Base-by-base conservation (phyloP, 2,329 filamentous ascomycete genomes). In the Diaporthe sp. region DNA sequence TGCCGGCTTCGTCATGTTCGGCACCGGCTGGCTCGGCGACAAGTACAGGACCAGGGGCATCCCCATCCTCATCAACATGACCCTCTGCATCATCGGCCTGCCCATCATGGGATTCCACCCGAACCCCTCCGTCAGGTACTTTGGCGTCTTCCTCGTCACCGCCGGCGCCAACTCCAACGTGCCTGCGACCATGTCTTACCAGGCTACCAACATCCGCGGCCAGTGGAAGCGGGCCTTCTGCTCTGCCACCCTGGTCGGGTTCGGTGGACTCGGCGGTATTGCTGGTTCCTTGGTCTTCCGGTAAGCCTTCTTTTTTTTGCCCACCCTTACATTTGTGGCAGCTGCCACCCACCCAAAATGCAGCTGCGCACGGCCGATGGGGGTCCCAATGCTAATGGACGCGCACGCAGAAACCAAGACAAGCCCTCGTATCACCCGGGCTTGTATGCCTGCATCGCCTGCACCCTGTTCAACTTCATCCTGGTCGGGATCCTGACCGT, bases 181-280 rank as follows among this genome's bases (percentile, higher is more conserved):
- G 6, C 94, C 95, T 0, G 87, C 91, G 2, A 87, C 91, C 59
- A 91, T 97, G 85, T 89, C 94, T 0, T 97, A 94, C 84, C 94
- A 96, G 84, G 94, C 94, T 55, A 97, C 96, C 84, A 97, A 97
- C 83, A 93, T 97, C 79, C 92, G 94, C 70, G 94, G 94, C 0
- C 94, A 97, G 84, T 97, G 94, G 94, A 97, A 96, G 85, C 91
- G 95, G 63, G 94, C 94, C 0, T 92, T 97, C 78, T 92, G 91
- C 81, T 94, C 91, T 74, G 93, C 94, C 3, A 93, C 92, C 0
- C 88, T 96, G 2, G 93, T 97, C 4, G 93, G 92, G 1, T 91
- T 94, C 66, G 94, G 94, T 10, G 94, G 93, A 3, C 86, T 97
- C 35, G 94, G 94, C 50, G 94, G 94, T 44, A 97, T 97, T 76